Base-by-base conservation (phyloP, 108 stramenopile genomes). In the Skeletonema menzelii region DNA sequence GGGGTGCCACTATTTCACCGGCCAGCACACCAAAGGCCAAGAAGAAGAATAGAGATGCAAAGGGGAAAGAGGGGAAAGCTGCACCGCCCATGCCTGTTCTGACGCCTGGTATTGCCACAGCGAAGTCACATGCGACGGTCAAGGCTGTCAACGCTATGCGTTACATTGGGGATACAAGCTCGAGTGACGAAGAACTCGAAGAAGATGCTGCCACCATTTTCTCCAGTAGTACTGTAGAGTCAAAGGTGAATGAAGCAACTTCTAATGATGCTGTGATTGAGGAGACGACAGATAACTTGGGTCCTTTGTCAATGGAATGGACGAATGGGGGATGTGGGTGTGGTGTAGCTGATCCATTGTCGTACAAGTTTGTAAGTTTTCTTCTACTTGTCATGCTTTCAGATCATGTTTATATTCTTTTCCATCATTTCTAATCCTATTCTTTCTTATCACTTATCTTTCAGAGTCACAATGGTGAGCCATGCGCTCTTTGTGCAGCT, bases 401-500 rank as follows among this genome's bases (percentile, higher is more conserved):
- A 53, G 8, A 53, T 53, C 20, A 53, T 37, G 5, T 31, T 56
- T 32, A 4, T 3, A 10, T 60, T 70, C 42, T 8, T 40, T 27
- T 35, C 38, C 57, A 30, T 8, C 24, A 35, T 30, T 63, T 28
- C 42, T 24, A 69, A 58, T 55, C 13, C 28, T 26, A 32, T 67
- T 40, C 38, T 20, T 22, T n/a, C n/a, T n/a, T 31, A 30, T 24
- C 10, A 27, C 8, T 13, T 15, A 34, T 67, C 49, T 27, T 28
- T 22, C 53, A 79, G 78, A 72, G 40, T 38, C 61, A 34, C 3
- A 37, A 38, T 37, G 64, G 24, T 46, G 66, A 63, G 49, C 78
- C 67, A 22, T 79, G 78, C 26, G 71, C 78, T 34, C 78, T 79
- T 10, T 79, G 78, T 53, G 72, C 78, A 3, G 78, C 78, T 28